Evolutionary conservation across 2,329 filamentous ascomycete species (phyloP).

Genomic region (Bipolaris oryzae): DNA sequence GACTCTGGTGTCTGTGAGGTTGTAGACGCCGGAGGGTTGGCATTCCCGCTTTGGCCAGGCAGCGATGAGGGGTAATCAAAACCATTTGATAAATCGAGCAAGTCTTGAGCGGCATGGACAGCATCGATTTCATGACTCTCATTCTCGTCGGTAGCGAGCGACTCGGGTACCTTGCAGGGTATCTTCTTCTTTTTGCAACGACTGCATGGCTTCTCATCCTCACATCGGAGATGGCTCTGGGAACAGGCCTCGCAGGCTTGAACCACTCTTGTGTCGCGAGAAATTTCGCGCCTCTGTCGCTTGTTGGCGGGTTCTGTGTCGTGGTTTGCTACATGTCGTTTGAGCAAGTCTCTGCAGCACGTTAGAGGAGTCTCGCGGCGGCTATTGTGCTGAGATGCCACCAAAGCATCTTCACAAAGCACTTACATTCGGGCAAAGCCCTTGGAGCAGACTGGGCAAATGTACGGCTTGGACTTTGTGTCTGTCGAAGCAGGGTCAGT

Average conservation of each 20-base stretch:
- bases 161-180: conserved; percentile 45
- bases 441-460: conserved; percentile 54
- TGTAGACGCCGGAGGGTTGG: conserved; percentile 12
- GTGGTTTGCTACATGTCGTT: conserved; percentile 57
- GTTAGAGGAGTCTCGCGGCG: conserved; percentile 6
- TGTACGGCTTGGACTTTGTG: conserved; percentile 54
- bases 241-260: conserved; percentile 61
- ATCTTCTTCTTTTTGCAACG: conserved; percentile 59
- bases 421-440: conserved; percentile 54
- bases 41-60: conserved; percentile 10
- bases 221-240: conserved; percentile 59
- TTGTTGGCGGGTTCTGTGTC: conserved; percentile 44
- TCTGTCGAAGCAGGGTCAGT: conserved; percentile 30
- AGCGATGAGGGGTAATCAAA: conserved; percentile 25
- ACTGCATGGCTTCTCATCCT: conserved; percentile 61
- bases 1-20: conserved; percentile 8
- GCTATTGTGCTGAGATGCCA: neutral
- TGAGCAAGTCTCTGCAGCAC: conserved; percentile 54
- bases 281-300: conserved; percentile 32
- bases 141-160: conserved; percentile 17
- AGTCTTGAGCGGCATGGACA: conserved; percentile 40
- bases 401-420: neutral
- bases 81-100: conserved; percentile 37
- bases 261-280: conserved; percentile 36
- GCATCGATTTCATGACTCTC: conserved; percentile 31